These are phyloP conservation scores for Flammula alnicola DNA, from an alignment of 1,284 basidiomycete genomes.

Conservation along the genomic window DNA sequence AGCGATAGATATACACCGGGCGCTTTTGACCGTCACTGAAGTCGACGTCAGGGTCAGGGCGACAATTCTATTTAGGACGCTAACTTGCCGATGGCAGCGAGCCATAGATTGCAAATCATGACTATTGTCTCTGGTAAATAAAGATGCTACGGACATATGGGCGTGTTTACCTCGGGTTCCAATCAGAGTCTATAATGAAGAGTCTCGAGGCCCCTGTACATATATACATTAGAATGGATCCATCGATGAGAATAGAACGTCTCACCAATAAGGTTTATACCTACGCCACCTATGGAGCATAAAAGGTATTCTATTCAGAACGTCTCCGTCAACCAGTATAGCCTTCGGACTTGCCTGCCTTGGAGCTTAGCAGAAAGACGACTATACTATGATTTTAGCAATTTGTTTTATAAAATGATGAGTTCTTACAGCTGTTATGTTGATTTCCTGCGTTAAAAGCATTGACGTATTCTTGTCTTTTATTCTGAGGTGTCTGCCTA, in stretches of 20 bases:
- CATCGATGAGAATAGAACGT: neutral
- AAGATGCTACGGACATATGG: neutral
- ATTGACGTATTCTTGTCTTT: constrained; percentile 85
- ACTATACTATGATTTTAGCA: constrained; percentile 48
- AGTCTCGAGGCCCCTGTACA: constrained; percentile 78
- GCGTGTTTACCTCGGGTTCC: constrained; percentile 84
- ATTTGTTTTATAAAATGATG: neutral
- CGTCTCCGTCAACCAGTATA: neutral
- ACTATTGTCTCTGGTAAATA: constrained; percentile 38
- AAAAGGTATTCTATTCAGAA: neutral
- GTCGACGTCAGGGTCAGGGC: constrained; percentile 12
- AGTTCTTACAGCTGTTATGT: constrained; percentile 64
- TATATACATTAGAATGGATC: neutral
- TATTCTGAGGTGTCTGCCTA: constrained; percentile 79
- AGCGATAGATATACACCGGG: constrained; percentile 92
- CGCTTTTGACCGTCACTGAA: constrained; percentile 92
- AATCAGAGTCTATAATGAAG: constrained; percentile 90
- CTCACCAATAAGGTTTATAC: constrained; percentile 84
- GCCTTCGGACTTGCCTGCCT: constrained; percentile 63
- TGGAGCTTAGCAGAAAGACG: constrained; percentile 92
- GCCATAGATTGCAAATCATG: constrained; percentile 98
- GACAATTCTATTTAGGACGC: constrained; percentile 5
- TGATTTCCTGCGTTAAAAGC: constrained; percentile 80
- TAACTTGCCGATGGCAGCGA: constrained; percentile 84
- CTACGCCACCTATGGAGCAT: constrained; percentile 74